Conservation (phyloP, 345 rosid genomes). For the Passiflora organensis region DNA sequence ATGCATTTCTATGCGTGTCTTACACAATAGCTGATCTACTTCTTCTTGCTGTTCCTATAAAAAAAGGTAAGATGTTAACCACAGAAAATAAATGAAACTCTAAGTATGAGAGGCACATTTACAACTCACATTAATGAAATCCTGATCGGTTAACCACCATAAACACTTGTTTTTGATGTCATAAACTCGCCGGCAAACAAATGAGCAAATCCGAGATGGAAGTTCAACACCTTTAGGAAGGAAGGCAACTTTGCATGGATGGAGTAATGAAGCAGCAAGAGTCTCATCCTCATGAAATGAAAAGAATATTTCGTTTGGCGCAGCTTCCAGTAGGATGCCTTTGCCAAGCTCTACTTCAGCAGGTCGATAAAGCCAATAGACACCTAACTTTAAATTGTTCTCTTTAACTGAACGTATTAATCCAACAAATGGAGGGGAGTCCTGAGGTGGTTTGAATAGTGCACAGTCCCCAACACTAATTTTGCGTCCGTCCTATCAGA, state of each 20-base stretch:
- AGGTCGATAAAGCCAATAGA: slow-evolving; percentile 88
- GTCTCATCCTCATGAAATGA: slow-evolving; percentile 94
- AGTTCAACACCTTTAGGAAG: slow-evolving; percentile 74
- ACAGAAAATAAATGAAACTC: neutral
- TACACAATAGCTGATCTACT: slow-evolving; percentile 66
- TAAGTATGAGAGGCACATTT: neutral
- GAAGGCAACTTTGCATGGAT: slow-evolving; percentile 95
- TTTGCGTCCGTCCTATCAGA: slow-evolving; percentile 69
- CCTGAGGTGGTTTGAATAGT: slow-evolving; percentile 75
- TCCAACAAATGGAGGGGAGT: slow-evolving; percentile 86
- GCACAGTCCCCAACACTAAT: slow-evolving; percentile 89
- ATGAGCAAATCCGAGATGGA: slow-evolving; percentile 70
- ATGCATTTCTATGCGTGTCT: slow-evolving; percentile 71
- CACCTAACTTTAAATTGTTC: slow-evolving; percentile 49
- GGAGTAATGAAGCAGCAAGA: slow-evolving; percentile 79
- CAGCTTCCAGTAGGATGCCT: slow-evolving; percentile 70
- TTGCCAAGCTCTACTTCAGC: slow-evolving; percentile 82
- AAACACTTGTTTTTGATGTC: slow-evolving; percentile 62
- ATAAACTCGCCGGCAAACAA: slow-evolving; percentile 82
- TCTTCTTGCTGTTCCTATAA: slow-evolving; percentile 56
- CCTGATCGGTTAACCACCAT: slow-evolving; percentile 97
- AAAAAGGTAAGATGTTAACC: neutral
- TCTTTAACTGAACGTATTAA: slow-evolving; percentile 60
- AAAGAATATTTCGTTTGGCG: slow-evolving; percentile 89
- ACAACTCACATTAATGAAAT: slow-evolving; percentile 75